Evolutionary conservation across 2,329 filamentous ascomycete genomes (phyloP).

Genomic region (Exophiala calicioides): DNA sequence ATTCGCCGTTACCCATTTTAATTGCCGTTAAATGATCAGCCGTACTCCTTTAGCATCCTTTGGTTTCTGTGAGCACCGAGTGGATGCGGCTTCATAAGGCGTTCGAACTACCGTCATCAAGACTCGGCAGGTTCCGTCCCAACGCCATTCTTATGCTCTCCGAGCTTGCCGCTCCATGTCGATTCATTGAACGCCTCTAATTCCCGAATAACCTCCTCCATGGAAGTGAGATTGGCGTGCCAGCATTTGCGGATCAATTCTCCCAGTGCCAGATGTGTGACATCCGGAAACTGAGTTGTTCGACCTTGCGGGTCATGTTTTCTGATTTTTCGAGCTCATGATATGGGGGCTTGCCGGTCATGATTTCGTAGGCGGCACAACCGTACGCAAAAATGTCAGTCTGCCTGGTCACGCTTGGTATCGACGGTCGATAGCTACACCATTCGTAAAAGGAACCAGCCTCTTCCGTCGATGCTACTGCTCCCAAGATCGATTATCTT

Average conservation of each 20-base stretch:
- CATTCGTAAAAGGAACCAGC: too few species aligned
- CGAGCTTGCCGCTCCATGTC: too few species aligned
- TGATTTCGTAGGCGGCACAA: constrained; percentile 6
- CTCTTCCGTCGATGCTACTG: too few species aligned
- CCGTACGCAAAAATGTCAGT: constrained; percentile 5
- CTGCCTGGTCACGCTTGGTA: not conserved
- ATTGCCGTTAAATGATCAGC: too few species aligned
- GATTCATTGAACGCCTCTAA: constrained; percentile 2
- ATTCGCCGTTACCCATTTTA: too few species aligned
- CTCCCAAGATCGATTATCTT: constrained; percentile 17
- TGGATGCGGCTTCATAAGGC: too few species aligned
- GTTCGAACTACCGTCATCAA: too few species aligned
- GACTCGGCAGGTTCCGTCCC: too few species aligned
- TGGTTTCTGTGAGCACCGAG: too few species aligned
- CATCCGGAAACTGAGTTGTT: constrained; percentile 15
- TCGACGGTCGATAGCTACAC: constrained; percentile 19
- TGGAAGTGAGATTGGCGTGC: constrained; percentile 13
- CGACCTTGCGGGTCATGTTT: constrained; percentile 5
- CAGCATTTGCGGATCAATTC: constrained; percentile 13
- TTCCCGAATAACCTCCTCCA: constrained; percentile 11
- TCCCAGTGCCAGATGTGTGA: constrained; percentile 13
- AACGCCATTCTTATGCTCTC: too few species aligned
- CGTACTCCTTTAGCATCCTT: too few species aligned
- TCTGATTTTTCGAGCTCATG: constrained; percentile 11
- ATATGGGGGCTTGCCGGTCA: constrained; percentile 14